phyloP scores from a whole-genome alignment of 345 rosid species.

The Brassica napus region DNA sequence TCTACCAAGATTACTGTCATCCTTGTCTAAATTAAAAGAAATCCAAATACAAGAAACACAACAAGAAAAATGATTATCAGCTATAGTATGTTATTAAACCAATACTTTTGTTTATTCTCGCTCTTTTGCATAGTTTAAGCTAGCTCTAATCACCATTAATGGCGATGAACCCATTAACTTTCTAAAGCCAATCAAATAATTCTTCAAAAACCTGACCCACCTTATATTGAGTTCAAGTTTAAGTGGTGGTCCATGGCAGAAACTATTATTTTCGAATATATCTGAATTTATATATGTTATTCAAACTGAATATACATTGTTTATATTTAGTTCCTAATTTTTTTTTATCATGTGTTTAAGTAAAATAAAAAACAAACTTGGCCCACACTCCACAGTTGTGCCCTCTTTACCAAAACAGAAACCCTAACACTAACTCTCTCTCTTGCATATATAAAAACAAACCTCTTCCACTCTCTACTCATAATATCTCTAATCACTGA shows the following conservation, averaged over 20 bases:
- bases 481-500: constrained; percentile 13
- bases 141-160: constrained; percentile 8
- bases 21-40: constrained; percentile 1
- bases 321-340: neutral
- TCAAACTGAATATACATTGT: neutral
- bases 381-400: constrained; percentile 27
- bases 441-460: constrained; percentile 28
- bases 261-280: neutral
- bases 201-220: constrained; percentile 6
- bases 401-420: constrained; percentile 32
- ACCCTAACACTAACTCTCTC: constrained; percentile 35
- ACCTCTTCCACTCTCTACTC: constrained; percentile 9
- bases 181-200: constrained; percentile 10
- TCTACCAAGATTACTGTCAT: constrained; percentile 16
- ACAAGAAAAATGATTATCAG: neutral
- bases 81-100: neutral
- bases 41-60: constrained; percentile 7
- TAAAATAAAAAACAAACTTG: neutral
- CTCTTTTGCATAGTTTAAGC: constrained; percentile 18
- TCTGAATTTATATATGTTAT: neutral
- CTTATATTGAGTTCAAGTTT: neutral
- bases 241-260: constrained; percentile 31
- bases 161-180: constrained; percentile 12
- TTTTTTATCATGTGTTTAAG: neutral
- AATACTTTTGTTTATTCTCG: constrained; percentile 19